These are phyloP conservation scores for Colletotrichum sp. DNA, from an alignment of 2,329 filamentous ascomycete genomes.

Conservation along the genomic window DNA sequence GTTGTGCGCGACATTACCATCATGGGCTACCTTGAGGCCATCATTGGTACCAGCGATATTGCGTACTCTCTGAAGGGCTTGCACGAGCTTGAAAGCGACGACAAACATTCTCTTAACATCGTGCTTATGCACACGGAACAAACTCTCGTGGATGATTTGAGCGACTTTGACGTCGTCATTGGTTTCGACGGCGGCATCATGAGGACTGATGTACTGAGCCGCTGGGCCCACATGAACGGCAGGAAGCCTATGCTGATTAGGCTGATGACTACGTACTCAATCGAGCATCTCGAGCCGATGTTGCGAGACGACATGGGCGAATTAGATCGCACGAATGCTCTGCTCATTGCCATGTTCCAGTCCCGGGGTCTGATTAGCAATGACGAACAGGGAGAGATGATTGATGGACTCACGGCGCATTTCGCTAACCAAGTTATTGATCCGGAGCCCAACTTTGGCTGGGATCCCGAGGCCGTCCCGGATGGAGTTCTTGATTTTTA, in stretches of 20 bases:
- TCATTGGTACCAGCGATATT: conserved; percentile 46
- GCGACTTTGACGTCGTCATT: conserved; percentile 54
- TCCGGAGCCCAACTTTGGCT: conserved; percentile 43
- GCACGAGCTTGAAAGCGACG: conserved; percentile 31
- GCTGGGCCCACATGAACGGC: conserved; percentile 11
- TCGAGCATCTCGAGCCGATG: conserved; percentile 59
- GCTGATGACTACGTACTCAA: conserved; percentile 54
- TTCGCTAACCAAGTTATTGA: conserved; percentile 52
- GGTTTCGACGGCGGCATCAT: conserved; percentile 58
- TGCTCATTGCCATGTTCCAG: conserved; percentile 36
- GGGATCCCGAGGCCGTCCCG: conserved; percentile 52
- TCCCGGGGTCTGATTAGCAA: conserved; percentile 27
- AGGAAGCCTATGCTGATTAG: conserved; percentile 50
- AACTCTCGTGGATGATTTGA: conserved; percentile 36
- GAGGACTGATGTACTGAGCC: conserved; percentile 30
- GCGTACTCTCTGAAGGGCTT: conserved; percentile 38
- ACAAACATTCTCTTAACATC: conserved; percentile 38
- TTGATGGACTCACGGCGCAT: conserved; percentile 46
- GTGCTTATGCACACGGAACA: conserved; percentile 46
- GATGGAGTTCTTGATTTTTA: conserved; percentile 54
- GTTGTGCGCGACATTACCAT: conserved; percentile 54
- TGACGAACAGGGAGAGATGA: conserved; percentile 28
- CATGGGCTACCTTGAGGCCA: conserved; percentile 54
- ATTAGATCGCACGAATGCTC: conserved; percentile 52
- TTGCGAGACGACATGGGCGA: conserved; percentile 41